A percentile compares a stretch with the other conserved stretches of the same genome.
Evolutionary conservation across 495 filamentous ascomycete genomes (phyloP).

Genomic region (Tuber melanosporum): DNA sequence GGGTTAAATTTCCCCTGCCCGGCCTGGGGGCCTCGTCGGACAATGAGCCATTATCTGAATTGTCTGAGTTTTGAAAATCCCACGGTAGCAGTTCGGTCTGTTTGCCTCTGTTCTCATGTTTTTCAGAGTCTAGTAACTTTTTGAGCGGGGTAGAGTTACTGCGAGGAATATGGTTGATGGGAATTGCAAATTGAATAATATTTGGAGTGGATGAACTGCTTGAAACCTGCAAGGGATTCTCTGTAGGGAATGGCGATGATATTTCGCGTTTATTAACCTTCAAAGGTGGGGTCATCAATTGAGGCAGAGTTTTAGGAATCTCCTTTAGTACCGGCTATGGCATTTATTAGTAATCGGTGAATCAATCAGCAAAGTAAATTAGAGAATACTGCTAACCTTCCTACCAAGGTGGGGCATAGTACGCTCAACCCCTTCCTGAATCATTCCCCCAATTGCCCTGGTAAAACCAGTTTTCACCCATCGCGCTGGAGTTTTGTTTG

Average conservation of each 20-base stretch:
- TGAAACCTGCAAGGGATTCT: conserved; percentile 19
- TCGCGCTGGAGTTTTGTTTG: not conserved
- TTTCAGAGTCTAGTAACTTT: not conserved
- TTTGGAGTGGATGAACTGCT: conserved; percentile 22
- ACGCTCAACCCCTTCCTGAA: not conserved
- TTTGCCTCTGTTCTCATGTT: no score
- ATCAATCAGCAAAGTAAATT: not conserved
- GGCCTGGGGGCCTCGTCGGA: not conserved
- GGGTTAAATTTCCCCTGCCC: not conserved
- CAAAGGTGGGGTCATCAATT: not conserved
- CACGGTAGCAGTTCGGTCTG: conserved; percentile 6
- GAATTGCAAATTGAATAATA: conserved; percentile 11
- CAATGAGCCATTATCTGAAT: not conserved
- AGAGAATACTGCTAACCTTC: not conserved
- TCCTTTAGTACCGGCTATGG: not conserved
- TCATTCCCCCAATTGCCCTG: not conserved
- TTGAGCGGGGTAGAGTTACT: not conserved
- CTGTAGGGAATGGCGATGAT: conserved; percentile 22
- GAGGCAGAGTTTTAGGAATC: not conserved
- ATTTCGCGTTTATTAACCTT: conserved; percentile 18
- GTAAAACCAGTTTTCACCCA: not conserved
- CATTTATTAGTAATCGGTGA: not conserved
- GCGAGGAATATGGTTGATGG: not conserved
- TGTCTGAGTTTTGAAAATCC: conserved; percentile 9
- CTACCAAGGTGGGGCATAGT: not conserved